Evolutionary conservation across 345 rosid genomes (phyloP).

Genomic region (thale cress (Arabidopsis thaliana)): DNA sequence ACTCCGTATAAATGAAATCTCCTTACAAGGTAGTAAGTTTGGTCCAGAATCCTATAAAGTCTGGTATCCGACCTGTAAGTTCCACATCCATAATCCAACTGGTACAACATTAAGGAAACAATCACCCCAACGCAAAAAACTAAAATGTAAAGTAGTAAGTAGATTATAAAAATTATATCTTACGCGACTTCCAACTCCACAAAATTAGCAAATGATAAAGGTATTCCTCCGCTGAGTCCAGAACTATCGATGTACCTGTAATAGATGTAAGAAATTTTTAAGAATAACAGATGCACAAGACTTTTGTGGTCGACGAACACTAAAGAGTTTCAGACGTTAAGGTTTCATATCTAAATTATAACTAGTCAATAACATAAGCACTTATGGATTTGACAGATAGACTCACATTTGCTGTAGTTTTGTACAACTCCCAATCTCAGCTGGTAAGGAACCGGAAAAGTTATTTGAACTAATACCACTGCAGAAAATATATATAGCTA

Average conservation of each 20-base stretch:
- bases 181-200: constrained; percentile 40
- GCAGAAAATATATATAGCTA: neutral
- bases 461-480: constrained; percentile 61
- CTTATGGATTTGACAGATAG: neutral
- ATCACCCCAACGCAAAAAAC: neutral
- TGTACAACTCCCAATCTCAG: constrained; percentile 60
- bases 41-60: constrained; percentile 62
- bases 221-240: constrained; percentile 67
- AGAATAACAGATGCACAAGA: neutral
- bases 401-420: constrained; percentile 65
- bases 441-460: constrained; percentile 72
- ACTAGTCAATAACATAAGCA: neutral
- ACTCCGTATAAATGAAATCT: neutral
- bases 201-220: constrained; percentile 54
- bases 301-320: neutral
- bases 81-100: constrained; percentile 56
- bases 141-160: neutral
- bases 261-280: neutral
- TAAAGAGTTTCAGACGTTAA: neutral
- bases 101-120: constrained; percentile 17
- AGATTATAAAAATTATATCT: neutral
- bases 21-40: constrained; percentile 54
- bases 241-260: constrained; percentile 61
- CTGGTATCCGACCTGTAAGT: constrained; percentile 60
- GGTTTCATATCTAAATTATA: neutral